Percentiles rank a stretch among this genome's conserved stretches.
Evolutionary conservation across 345 rosid species (phyloP).

Genomic region (Citrus maxima): DNA sequence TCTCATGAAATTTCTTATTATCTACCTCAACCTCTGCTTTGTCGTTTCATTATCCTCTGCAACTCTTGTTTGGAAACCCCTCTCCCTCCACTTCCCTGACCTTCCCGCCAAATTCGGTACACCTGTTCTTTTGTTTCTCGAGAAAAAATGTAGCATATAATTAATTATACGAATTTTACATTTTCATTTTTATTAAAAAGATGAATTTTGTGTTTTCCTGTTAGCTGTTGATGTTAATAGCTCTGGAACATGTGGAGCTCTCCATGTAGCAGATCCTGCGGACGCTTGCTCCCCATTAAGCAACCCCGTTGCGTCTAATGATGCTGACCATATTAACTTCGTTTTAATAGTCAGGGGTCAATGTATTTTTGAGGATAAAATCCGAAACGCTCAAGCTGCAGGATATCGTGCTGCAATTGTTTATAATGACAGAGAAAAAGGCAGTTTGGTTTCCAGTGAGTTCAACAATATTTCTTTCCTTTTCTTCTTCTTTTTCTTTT

Average conservation of each 20-base stretch:
- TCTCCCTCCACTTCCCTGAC: constrained; percentile 48
- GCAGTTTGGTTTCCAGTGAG: constrained; percentile 65
- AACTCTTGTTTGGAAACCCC: constrained; percentile 48
- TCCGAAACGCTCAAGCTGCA: constrained; percentile 45
- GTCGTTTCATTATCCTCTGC: constrained; percentile 30
- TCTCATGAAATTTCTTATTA: background rate
- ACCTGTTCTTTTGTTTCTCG: constrained; percentile 13
- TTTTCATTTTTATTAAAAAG: background rate
- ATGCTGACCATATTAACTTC: constrained; percentile 29
- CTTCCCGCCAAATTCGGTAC: constrained; percentile 79
- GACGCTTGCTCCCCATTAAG: constrained; percentile 52
- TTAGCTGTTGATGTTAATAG: constrained; percentile 40
- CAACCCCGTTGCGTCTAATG: constrained; percentile 27
- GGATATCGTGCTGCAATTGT: constrained; percentile 65
- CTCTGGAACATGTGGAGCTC: constrained; percentile 58
- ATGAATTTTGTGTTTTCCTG: background rate
- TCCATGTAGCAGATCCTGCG: constrained; percentile 51
- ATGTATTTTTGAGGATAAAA: constrained; percentile 65
- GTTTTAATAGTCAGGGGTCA: constrained; percentile 57
- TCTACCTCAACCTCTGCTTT: constrained; percentile 11
- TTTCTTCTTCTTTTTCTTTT: background rate
- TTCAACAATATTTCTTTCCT: background rate
- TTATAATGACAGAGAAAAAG: constrained; percentile 43
- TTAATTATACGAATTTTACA: background rate
- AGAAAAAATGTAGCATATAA: background rate